phyloP scores from a whole-genome alignment of 495 filamentous ascomycete genomes.

The Margaritispora aquatica region DNA sequence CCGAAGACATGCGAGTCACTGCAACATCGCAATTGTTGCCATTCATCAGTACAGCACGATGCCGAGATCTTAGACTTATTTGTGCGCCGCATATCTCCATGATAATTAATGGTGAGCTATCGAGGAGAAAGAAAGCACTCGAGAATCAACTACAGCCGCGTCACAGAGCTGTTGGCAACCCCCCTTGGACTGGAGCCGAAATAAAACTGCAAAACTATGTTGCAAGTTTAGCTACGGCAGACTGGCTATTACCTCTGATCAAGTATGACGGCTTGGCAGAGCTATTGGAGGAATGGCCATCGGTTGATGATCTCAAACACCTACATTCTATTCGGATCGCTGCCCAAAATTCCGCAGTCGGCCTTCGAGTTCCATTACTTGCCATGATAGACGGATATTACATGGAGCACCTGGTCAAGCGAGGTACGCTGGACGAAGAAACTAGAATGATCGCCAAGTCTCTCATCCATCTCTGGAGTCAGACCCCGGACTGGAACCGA shows the following conservation, averaged over 20 bases:
- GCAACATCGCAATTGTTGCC: conserved; percentile 1
- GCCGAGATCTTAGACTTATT: not conserved
- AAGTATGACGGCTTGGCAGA: not conserved
- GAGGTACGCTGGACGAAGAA: not conserved
- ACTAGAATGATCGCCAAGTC: not conserved
- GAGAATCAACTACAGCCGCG: not conserved
- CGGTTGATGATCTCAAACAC: not conserved
- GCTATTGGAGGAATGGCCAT: conserved; percentile 10
- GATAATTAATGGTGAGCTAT: not conserved
- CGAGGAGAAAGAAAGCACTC: not conserved
- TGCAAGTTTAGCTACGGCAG: not conserved
- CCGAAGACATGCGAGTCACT: not conserved
- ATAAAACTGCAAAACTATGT: not conserved
- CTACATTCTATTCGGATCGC: conserved; percentile 2
- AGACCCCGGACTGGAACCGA: not conserved
- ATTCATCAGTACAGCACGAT: not conserved
- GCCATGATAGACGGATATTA: conserved; percentile 2
- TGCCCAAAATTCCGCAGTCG: not conserved
- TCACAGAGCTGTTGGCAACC: not conserved
- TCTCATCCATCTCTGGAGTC: not conserved
- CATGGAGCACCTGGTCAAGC: not conserved
- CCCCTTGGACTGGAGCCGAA: not conserved
- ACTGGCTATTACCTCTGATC: not conserved
- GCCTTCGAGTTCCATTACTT: not conserved
- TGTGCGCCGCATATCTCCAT: not conserved